Percentiles rank a stretch among this genome's conserved stretches.
Conservation (phyloP, 306 rosid genomes). For the Pachyrhizus erosus region DNA sequence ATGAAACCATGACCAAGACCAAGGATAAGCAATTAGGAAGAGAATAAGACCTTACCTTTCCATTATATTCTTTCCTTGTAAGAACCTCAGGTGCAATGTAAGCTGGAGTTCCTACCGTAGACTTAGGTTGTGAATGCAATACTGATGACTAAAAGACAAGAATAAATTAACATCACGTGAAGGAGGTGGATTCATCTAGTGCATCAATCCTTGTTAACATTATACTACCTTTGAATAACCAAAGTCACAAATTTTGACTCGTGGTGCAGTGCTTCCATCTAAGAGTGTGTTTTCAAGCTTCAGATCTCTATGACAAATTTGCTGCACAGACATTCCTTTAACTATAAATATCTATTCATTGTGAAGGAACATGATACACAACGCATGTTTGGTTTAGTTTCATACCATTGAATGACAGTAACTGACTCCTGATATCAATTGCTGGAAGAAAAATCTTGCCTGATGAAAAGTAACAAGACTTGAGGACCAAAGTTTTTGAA, state of each 20-base stretch:
- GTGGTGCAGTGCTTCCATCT: constrained; percentile 82
- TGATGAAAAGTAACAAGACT: constrained; percentile 48
- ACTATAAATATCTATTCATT: constrained; percentile 5
- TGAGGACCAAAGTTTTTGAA: not conserved
- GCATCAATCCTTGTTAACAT: constrained; percentile 4
- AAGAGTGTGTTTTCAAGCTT: constrained; percentile 88
- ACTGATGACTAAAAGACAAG: constrained; percentile 66
- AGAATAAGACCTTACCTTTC: constrained; percentile 63
- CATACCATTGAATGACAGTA: constrained; percentile 90
- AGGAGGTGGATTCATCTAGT: not conserved
- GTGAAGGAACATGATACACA: constrained; percentile 1
- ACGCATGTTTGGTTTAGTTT: constrained; percentile 11
- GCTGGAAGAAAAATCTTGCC: constrained; percentile 97
- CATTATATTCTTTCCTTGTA: constrained; percentile 78
- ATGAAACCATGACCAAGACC: not conserved
- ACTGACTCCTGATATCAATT: constrained; percentile 86
- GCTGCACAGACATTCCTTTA: constrained; percentile 56
- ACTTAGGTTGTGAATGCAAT: constrained; percentile 87
- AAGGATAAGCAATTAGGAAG: constrained; percentile 32
- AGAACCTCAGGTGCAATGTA: constrained; percentile 91
- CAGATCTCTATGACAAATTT: constrained; percentile 89
- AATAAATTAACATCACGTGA: constrained; percentile 38
- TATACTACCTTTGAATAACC: constrained; percentile 90
- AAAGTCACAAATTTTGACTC: constrained; percentile 82
- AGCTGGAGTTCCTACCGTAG: constrained; percentile 90